Evolutionary conservation across 441 rosid genomes (phyloP).

Genomic region (Erodium texanum): DNA sequence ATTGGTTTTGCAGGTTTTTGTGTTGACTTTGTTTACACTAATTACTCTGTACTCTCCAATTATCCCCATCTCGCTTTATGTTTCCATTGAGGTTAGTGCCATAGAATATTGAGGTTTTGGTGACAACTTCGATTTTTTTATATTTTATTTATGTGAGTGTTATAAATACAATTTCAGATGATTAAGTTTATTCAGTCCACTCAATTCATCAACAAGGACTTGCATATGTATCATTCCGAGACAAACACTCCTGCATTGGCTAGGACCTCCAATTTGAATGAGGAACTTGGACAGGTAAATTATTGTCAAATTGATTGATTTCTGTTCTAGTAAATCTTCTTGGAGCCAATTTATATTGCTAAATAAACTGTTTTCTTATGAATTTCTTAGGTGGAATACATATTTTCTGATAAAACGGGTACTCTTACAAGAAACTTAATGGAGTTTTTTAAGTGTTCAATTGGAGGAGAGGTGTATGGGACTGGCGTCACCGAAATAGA

Average conservation of each 20-base stretch:
- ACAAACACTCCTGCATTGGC: conserved; percentile 89
- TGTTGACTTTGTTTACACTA: conserved; percentile 77
- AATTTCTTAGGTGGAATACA: conserved; percentile 75
- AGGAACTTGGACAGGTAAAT: conserved; percentile 98
- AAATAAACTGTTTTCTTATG: conserved; percentile 1
- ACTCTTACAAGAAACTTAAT: conserved; percentile 95
- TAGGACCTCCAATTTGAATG: conserved; percentile 95
- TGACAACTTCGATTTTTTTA: conserved; percentile 11
- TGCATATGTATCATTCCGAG: conserved; percentile 83
- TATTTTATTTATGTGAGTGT: conserved; percentile 18
- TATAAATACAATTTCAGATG: conserved; percentile 46
- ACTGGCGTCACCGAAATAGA: conserved; percentile 93
- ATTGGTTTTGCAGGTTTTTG: conserved; percentile 53
- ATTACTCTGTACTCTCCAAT: conserved; percentile 91
- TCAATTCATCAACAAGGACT: conserved; percentile 88
- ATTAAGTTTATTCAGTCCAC: conserved; percentile 96
- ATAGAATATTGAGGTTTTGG: conserved; percentile 15
- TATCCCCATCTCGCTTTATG: conserved; percentile 92
- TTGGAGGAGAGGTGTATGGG: conserved; percentile 96
- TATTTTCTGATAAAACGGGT: conserved; percentile 98
- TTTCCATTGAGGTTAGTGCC: conserved; percentile 84
- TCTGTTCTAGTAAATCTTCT: background rate
- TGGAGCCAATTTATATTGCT: background rate
- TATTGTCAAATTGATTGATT: conserved; percentile 10
- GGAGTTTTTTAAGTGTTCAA: conserved; percentile 99